These are phyloP conservation scores for Penicillium occitanis DNA, from an alignment of 2,329 filamentous ascomycete species.

Conservation along the genomic window DNA sequence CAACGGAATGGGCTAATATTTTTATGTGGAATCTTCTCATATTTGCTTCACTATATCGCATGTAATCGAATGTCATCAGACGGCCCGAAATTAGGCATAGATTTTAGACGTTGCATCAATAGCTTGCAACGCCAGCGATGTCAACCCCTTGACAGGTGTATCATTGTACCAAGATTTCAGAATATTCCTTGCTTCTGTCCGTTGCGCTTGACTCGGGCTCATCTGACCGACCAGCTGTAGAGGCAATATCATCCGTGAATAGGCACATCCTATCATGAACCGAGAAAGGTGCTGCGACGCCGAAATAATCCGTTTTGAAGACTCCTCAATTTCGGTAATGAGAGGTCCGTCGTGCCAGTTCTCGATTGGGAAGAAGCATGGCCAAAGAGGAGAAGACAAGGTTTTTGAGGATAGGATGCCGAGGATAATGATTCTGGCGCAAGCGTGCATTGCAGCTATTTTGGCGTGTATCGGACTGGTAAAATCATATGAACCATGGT, in stretches of 20 bases:
- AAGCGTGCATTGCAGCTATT: slow-evolving; percentile 13
- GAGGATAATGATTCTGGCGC: slow-evolving; percentile 9
- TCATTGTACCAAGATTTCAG: slow-evolving; percentile 14
- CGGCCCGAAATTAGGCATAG: background rate
- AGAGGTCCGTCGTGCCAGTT: background rate
- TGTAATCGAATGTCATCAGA: background rate
- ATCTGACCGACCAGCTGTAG: slow-evolving; percentile 16
- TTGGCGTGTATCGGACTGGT: slow-evolving; percentile 9
- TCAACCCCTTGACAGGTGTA: slow-evolving; percentile 11
- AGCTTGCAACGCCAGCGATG: slow-evolving; percentile 3
- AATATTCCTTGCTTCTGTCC: slow-evolving; percentile 7
- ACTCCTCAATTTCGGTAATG: background rate
- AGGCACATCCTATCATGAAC: slow-evolving; percentile 17
- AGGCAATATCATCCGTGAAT: slow-evolving; percentile 17
- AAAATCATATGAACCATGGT: background rate
- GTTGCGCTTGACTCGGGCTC: slow-evolving; percentile 3
- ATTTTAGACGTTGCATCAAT: background rate
- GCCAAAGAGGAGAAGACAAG: background rate
- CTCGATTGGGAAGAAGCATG: background rate
- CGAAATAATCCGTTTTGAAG: slow-evolving; percentile 9
- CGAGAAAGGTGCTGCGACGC: slow-evolving; percentile 11
- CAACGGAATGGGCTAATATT: background rate
- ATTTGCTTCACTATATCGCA: background rate
- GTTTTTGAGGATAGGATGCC: background rate
- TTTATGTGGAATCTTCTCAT: too few species aligned